A percentile compares a stretch with the other conserved stretches of the same genome.
These are phyloP conservation scores for Russula foetens DNA, from an alignment of 768 basidiomycete genomes.

Conservation along the genomic window DNA sequence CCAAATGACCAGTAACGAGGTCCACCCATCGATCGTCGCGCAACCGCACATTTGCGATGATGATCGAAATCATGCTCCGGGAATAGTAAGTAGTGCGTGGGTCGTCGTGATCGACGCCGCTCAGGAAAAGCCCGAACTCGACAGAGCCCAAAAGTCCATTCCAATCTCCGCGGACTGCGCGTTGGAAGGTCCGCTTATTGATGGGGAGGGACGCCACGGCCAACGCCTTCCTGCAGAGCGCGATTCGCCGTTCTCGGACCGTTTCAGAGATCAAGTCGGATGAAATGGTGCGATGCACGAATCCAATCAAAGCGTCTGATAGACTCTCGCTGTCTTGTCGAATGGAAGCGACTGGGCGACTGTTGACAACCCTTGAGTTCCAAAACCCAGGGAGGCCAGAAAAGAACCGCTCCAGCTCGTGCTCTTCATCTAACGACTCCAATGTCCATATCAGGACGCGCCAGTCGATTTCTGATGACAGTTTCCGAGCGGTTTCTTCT, in stretches of 20 bases:
- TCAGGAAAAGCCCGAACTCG: neutral
- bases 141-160: neutral
- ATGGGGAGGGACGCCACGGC: neutral
- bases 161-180: neutral
- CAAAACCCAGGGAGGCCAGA: neutral
- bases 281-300: neutral
- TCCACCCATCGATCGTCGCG: neutral
- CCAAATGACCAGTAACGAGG: neutral
- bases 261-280: neutral
- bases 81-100: neutral
- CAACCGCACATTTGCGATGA: neutral
- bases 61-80: neutral
- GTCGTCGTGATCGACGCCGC: neutral
- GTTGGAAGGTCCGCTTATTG: neutral
- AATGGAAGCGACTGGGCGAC: neutral
- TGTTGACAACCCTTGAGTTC: neutral
- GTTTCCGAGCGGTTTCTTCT: neutral
- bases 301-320: neutral
- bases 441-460: neutral
- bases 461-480: neutral
- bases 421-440: neutral
- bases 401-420: constrained; percentile 2
- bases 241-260: neutral
- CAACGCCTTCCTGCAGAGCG: neutral
- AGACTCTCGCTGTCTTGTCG: neutral